Percentiles rank a stretch among this genome's conserved stretches.
Evolutionary conservation across 2,329 filamentous ascomycete species (phyloP).

Genomic region (Fusarium avenaceum): DNA sequence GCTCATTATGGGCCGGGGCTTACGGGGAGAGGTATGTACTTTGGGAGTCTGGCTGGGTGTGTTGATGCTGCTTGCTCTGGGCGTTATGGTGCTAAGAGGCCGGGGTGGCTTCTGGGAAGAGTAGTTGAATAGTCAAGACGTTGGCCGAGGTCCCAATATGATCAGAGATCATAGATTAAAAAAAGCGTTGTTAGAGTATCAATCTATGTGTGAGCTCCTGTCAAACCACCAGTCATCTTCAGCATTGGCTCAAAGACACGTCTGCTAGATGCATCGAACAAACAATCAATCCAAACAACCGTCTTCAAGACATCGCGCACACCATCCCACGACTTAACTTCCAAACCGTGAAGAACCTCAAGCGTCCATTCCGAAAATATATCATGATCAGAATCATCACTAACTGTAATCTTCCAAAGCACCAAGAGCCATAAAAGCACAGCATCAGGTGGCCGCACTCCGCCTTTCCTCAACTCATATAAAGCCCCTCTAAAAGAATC

Average conservation of each 20-base stretch:
- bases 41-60: conserved; percentile 45
- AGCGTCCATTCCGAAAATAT: conserved; percentile 2
- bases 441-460: neutral
- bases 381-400: fast-evolving
- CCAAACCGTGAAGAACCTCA: neutral
- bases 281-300: conserved; percentile 36
- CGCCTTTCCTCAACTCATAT: neutral
- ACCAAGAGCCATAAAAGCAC: conserved; percentile 33
- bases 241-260: neutral
- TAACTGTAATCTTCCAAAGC: conserved; percentile 4
- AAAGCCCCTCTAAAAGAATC: conserved; percentile 5
- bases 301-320: conserved; percentile 13
- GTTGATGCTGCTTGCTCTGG: conserved; percentile 43
- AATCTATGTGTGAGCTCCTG: neutral
- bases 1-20: conserved; percentile 38
- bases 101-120: conserved; percentile 9
- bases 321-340: conserved; percentile 23
- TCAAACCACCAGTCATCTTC: fast-evolving
- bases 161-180: neutral
- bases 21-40: conserved; percentile 41
- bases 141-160: neutral
- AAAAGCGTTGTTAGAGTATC: too few relatives aligned
- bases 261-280: conserved; percentile 12
- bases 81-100: conserved; percentile 4
- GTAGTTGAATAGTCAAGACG: neutral